phyloP scores from a whole-genome alignment of 1,139 yeast genomes.

The Blastobotrys elegans region DNA sequence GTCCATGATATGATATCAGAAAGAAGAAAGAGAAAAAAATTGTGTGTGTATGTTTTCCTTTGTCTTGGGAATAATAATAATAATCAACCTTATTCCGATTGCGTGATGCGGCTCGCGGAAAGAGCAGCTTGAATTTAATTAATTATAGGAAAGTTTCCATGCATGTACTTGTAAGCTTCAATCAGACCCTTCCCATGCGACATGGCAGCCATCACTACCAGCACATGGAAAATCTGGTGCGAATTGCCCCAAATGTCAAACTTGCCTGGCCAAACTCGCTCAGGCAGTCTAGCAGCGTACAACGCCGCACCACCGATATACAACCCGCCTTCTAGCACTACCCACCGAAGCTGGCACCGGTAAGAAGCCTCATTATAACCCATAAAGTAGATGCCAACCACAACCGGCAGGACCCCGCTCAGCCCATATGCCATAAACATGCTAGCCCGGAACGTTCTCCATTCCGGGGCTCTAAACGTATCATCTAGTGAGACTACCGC shows the following conservation, averaged over 20 bases:
- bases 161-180: conserved; percentile 46
- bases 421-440: conserved; percentile 81
- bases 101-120: too few species aligned
- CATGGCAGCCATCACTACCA: conserved; percentile 76
- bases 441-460: conserved; percentile 71
- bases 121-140: too few species aligned
- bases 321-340: conserved; percentile 61
- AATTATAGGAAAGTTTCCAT: not conserved
- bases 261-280: conserved; percentile 57
- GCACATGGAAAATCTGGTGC: conserved; percentile 80
- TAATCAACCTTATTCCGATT: too few species aligned
- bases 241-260: conserved; percentile 78
- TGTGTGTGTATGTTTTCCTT: too few species aligned
- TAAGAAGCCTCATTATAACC: conserved; percentile 46
- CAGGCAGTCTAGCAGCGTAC: conserved; percentile 78
- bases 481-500: conserved; percentile 60
- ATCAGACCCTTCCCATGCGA: conserved; percentile 67
- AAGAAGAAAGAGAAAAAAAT: too few species aligned
- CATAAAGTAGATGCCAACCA: conserved; percentile 44
- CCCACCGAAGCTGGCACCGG: conserved; percentile 56
- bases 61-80: too few species aligned
- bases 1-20: too few species aligned
- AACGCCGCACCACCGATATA: conserved; percentile 76
- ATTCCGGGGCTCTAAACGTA: conserved; percentile 59
- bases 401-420: conserved; percentile 68